Percentiles rank a stretch among this genome's conserved stretches.
Conservation (phyloP, 2,329 filamentous ascomycete genomes). For the Cladorrhinum sp. region DNA sequence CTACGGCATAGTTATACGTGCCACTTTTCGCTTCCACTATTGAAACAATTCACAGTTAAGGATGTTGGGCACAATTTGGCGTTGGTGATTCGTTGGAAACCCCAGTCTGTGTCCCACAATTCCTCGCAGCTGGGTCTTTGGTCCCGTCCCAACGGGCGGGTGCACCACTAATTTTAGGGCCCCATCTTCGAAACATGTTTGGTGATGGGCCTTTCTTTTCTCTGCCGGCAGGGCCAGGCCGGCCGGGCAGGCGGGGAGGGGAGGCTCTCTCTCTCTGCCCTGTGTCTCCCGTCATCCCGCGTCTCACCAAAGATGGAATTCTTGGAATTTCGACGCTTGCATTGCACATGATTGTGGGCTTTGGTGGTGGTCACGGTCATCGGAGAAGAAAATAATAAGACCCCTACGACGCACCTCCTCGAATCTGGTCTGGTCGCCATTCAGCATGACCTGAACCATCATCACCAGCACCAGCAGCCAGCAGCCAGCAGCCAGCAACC, state of each 20-base stretch:
- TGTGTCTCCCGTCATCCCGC: too few species aligned
- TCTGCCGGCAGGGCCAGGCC: too few species aligned
- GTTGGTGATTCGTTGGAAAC: conserved; percentile 17
- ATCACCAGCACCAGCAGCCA: neutral
- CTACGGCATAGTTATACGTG: too few species aligned
- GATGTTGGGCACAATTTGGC: conserved; percentile 10
- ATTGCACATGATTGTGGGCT: neutral
- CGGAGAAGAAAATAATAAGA: neutral
- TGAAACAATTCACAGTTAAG: conserved; percentile 12
- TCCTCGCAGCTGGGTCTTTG: conserved; percentile 2
- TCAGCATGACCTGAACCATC: neutral
- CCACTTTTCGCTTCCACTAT: neutral
- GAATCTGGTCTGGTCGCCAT: neutral
- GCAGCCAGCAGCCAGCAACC: neutral
- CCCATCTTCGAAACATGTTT: conserved; percentile 18
- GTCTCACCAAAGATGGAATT: conserved; percentile 4
- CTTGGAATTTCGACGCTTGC: neutral
- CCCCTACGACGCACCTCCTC: neutral
- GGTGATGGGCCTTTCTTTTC: conserved; percentile 2
- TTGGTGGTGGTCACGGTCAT: neutral
- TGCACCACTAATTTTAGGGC: conserved; percentile 24
- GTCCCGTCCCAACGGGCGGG: conserved; percentile 18
- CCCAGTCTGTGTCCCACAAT: conserved; percentile 12
- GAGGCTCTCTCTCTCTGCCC: conserved; percentile 18
- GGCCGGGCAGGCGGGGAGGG: conserved; percentile 5